phyloP scores from a whole-genome alignment of 805 yeast species.

The Starmerella stellata region DNA sequence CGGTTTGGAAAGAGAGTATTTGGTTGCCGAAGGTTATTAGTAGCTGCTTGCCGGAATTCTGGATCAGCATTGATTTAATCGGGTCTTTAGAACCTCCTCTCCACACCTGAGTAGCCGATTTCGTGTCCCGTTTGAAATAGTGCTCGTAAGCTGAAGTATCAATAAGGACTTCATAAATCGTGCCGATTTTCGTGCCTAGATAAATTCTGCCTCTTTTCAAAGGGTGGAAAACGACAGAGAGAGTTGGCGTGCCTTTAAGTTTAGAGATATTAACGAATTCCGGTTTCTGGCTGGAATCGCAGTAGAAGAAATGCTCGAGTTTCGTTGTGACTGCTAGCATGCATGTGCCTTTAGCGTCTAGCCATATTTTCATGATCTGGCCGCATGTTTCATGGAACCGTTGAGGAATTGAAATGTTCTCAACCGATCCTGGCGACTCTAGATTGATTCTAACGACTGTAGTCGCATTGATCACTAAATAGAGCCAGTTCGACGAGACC shows the following conservation, averaged over 20 bases:
- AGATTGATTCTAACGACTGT: conserved; percentile 46
- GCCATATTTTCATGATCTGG: conserved; percentile 25
- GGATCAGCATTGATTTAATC: conserved; percentile 20
- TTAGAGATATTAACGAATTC: conserved; percentile 30
- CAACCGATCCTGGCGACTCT: conserved; percentile 44
- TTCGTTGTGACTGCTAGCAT: conserved; percentile 32
- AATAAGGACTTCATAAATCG: conserved; percentile 30
- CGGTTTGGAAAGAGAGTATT: conserved; percentile 2
- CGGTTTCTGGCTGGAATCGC: conserved; percentile 25
- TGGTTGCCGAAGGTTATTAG: conserved; percentile 15
- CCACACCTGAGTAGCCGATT: conserved; percentile 29
- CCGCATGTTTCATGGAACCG: conserved; percentile 19
- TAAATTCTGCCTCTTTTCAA: conserved; percentile 32
- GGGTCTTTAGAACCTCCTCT: conserved; percentile 18
- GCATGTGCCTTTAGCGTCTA: conserved; percentile 37
- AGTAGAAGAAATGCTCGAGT: conserved; percentile 30
- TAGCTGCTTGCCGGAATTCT: conserved; percentile 24
- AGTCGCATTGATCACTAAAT: conserved; percentile 36
- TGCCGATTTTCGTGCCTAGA: conserved; percentile 33
- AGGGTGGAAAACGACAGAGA: conserved; percentile 29
- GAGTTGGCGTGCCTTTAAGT: conserved; percentile 30
- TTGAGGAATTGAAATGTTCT: conserved; percentile 22
- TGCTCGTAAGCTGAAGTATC: conserved; percentile 29
- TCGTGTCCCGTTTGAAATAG: conserved; percentile 28
- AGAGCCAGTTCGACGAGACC: conserved; percentile 38